A percentile compares a stretch with the other conserved stretches of the same genome.
phyloP scores from a whole-genome alignment of 805 yeast species.

The Yamadazyma nakazawae region DNA sequence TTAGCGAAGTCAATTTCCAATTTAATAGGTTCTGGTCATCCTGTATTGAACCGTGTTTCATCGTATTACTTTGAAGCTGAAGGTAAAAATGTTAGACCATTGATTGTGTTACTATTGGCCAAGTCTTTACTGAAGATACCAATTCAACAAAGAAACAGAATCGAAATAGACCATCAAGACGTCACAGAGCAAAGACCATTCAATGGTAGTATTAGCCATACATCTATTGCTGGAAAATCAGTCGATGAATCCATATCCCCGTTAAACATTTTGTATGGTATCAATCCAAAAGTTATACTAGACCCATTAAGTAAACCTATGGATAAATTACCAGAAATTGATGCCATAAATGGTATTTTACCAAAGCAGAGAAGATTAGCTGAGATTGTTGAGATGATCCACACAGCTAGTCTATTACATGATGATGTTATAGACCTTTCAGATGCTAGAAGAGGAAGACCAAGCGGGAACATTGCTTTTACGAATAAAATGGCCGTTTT shows the following conservation, averaged over 20 bases:
- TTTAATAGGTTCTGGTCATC: slow-evolving; percentile 90
- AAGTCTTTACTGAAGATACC: slow-evolving; percentile 82
- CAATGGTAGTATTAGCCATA: slow-evolving; percentile 51
- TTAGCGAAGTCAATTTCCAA: slow-evolving; percentile 83
- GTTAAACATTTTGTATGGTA: slow-evolving; percentile 78
- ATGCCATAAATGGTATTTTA: slow-evolving; percentile 67
- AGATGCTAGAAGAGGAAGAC: slow-evolving; percentile 85
- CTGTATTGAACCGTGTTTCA: slow-evolving; percentile 87
- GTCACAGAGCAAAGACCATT: slow-evolving; percentile 64
- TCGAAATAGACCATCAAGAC: slow-evolving; percentile 59
- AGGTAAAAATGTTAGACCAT: slow-evolving; percentile 92
- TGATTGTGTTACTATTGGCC: slow-evolving; percentile 78
- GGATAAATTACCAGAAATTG: slow-evolving; percentile 59
- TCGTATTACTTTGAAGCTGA: slow-evolving; percentile 93
- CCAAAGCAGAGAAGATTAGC: slow-evolving; percentile 96
- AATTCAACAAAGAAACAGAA: slow-evolving; percentile 57
- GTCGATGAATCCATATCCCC: slow-evolving; percentile 73
- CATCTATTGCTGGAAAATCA: slow-evolving; percentile 58
- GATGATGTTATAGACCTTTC: slow-evolving; percentile 95
- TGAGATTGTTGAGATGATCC: slow-evolving; percentile 97
- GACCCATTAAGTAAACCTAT: slow-evolving; percentile 84
- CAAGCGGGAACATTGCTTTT: slow-evolving; percentile 89
- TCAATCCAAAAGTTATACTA: slow-evolving; percentile 76
- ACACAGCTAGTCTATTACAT: slow-evolving; percentile 91
- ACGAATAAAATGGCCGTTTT: slow-evolving; percentile 96